A percentile compares a stretch with the other conserved stretches of the same genome.
Evolutionary conservation across 148 eudicot species (phyloP).

Genomic region (Chenopodium suecicum): DNA sequence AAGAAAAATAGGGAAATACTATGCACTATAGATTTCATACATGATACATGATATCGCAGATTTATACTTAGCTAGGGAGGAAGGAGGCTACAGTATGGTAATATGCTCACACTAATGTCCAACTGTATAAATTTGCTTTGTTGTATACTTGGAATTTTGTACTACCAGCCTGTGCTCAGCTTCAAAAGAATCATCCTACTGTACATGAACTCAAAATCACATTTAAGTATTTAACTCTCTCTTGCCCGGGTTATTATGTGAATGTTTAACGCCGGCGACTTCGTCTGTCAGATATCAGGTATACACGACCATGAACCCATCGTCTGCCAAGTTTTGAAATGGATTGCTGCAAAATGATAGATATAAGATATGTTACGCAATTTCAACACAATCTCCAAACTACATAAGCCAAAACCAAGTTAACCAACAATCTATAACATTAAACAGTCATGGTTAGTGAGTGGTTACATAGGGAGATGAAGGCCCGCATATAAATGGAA

Average conservation of each 20-base stretch:
- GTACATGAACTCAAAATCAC: slow-evolving; percentile 20
- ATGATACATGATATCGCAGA: not conserved
- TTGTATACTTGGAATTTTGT: not conserved
- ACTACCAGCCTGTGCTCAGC: not conserved
- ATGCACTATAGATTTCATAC: not conserved
- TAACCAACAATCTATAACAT: not conserved
- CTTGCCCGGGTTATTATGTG: slow-evolving; percentile 20
- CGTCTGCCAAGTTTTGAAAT: slow-evolving; percentile 50
- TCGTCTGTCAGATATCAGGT: slow-evolving; percentile 58
- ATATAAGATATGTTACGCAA: not conserved
- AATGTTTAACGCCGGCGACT: slow-evolving; percentile 41
- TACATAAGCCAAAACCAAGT: not conserved
- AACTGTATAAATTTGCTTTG: not conserved
- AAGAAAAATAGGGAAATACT: not conserved
- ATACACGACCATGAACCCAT: slow-evolving; percentile 92
- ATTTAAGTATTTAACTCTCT: not conserved
- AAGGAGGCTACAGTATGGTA: not conserved
- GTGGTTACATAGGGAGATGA: not conserved
- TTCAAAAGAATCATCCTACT: slow-evolving; percentile 20
- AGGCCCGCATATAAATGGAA: not conserved
- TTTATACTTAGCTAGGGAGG: not conserved
- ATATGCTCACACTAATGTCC: not conserved
- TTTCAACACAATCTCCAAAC: not conserved
- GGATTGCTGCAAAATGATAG: slow-evolving; percentile 48
- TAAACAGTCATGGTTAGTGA: not conserved